Evolutionary conservation across 1,284 basidiomycete species (phyloP).

Genomic region (Schizophyllum amplum): DNA sequence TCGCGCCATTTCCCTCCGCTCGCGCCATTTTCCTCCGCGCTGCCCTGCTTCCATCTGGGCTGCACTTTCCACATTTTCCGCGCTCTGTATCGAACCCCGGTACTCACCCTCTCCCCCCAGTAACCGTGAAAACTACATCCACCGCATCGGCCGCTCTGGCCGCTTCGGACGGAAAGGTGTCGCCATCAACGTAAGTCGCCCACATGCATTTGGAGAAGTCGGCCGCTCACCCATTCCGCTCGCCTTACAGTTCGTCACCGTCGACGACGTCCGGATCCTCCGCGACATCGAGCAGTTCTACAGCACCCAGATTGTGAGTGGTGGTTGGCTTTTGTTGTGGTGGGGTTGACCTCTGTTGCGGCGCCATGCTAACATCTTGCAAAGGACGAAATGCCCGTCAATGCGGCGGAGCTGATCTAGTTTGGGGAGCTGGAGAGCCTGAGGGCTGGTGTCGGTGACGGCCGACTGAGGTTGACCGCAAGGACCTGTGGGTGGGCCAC

Average conservation of each 20-base stretch:
- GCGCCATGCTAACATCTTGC: no score
- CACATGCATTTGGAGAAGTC: constrained; percentile 2
- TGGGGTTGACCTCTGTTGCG: no score
- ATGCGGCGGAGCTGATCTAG: constrained; percentile 83
- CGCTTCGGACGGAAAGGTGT: constrained; percentile 95
- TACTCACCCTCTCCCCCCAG: no score
- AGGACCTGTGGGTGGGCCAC: no score
- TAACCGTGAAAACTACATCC: constrained; percentile 98
- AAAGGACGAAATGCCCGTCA: constrained; percentile 96
- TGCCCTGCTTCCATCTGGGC: constrained; percentile 13
- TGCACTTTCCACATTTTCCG: no score
- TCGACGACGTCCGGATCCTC: constrained; percentile 84
- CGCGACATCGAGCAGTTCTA: constrained; percentile 90
- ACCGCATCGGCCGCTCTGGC: constrained; percentile 93
- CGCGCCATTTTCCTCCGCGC: neutral
- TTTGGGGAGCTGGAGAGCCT: no score
- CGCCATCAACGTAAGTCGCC: constrained; percentile 69
- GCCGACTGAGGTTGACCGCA: no score
- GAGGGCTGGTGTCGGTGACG: no score
- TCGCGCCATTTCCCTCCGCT: no score
- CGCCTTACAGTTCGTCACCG: constrained; percentile 71
- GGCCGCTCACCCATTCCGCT: constrained; percentile 7
- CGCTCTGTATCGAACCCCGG: no score
- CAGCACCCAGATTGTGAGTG: constrained; percentile 77
- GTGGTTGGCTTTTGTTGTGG: no score